These are phyloP conservation scores for Strigomonas galati DNA, from an alignment of 208 protist species.

Conservation along the genomic window DNA sequence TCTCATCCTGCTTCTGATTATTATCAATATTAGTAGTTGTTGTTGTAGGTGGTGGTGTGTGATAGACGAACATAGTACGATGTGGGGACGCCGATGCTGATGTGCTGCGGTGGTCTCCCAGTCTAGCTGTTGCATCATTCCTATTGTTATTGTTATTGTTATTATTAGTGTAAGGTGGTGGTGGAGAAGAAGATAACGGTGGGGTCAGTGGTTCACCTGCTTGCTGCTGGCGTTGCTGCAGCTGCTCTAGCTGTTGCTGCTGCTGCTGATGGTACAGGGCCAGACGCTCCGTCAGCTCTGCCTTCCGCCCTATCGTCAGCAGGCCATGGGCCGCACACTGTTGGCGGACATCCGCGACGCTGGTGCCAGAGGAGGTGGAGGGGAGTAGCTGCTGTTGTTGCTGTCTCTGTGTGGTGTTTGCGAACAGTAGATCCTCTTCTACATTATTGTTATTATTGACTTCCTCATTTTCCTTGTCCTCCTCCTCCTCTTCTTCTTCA, in stretches of 20 bases:
- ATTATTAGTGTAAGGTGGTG: too few relatives aligned
- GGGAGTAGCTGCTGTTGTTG: background rate
- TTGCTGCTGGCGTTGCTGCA: background rate
- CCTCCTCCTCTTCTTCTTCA: background rate
- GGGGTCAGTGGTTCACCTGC: too few relatives aligned
- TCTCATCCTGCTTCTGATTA: too few relatives aligned
- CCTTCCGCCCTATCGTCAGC: conserved; percentile 35
- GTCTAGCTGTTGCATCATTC: background rate
- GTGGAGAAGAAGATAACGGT: too few relatives aligned
- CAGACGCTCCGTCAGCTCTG: conserved; percentile 35
- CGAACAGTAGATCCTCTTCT: background rate
- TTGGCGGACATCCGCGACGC: conserved; percentile 24
- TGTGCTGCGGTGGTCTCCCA: background rate
- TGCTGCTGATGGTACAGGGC: conserved; percentile 11
- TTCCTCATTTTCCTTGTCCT: background rate
- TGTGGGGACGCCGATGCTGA: conserved; percentile 21
- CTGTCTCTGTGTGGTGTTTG: background rate
- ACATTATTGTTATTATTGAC: conserved; percentile 1
- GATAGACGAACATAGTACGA: conserved; percentile 38
- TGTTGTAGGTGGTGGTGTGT: conserved; percentile 12
- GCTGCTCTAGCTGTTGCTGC: background rate
- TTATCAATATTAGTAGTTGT: too few relatives aligned
- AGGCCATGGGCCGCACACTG: conserved; percentile 36
- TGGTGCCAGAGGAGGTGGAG: background rate
- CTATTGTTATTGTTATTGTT: background rate